Percentiles rank a stretch among this genome's conserved stretches.
These are phyloP conservation scores for Tricholoma saponaceum DNA, from an alignment of 768 basidiomycete genomes.

Conservation along the genomic window DNA sequence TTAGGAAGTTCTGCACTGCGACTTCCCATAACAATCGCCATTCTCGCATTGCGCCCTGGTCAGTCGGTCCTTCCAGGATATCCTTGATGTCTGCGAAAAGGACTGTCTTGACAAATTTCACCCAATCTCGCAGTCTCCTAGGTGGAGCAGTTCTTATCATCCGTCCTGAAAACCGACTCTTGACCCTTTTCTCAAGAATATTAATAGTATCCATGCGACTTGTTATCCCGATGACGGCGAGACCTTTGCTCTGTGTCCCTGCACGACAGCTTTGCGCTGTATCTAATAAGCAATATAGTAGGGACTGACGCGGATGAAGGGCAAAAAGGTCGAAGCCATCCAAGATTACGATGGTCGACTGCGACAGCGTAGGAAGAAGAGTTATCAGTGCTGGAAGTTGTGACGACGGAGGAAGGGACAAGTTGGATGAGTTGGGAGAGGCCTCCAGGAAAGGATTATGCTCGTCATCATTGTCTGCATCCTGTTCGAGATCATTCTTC, in stretches of 20 bases:
- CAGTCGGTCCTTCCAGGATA: conserved; percentile 14
- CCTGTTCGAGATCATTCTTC: conserved; percentile 28
- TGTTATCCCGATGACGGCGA: conserved; percentile 85
- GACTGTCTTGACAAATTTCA: conserved; percentile 41
- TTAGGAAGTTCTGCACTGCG: conserved; percentile 54
- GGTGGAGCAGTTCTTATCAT: conserved; percentile 76
- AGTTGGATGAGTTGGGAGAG: conserved; percentile 7
- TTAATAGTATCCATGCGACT: conserved; percentile 85
- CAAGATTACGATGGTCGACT: conserved; percentile 78
- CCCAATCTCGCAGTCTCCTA: conserved; percentile 43
- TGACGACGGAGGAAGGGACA: conserved; percentile 57
- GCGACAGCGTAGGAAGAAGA: conserved; percentile 70
- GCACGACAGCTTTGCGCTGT: conserved; percentile 84
- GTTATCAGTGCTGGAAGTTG: conserved; percentile 75
- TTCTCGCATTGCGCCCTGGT: conserved; percentile 29
- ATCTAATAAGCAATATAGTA: conserved; percentile 94
- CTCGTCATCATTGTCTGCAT: conserved; percentile 30
- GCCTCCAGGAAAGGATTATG: conserved; percentile 49
- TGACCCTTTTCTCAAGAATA: conserved; percentile 91
- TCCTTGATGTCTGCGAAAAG: conserved; percentile 32
- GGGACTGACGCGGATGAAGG: conserved; percentile 83
- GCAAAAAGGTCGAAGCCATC: conserved; percentile 96
- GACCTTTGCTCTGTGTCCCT: conserved; percentile 53
- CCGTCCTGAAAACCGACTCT: conserved; percentile 94
- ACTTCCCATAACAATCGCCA: conserved; percentile 62